Percentiles rank a stretch among this genome's conserved stretches.
phyloP scores from a whole-genome alignment of 768 basidiomycete genomes.

The Mrakia blollopis region DNA sequence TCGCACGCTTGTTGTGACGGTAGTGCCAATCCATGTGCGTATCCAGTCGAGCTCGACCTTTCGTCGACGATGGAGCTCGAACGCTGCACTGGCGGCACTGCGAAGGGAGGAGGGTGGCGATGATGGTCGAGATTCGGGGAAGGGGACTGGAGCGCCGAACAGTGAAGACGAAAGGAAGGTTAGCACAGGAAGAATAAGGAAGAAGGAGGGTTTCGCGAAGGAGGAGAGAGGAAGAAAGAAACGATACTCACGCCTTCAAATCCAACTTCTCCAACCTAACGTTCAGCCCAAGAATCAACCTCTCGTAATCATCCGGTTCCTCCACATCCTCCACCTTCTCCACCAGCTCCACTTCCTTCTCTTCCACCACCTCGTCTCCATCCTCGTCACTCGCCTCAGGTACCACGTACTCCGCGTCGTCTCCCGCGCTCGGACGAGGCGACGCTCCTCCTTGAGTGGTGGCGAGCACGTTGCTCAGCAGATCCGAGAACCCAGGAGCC shows the following conservation, averaged over 20 bases:
- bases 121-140: slow-evolving; percentile 17
- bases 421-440: background rate
- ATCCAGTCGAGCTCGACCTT: slow-evolving; percentile 18
- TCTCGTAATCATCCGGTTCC: slow-evolving; percentile 29
- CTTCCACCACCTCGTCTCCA: background rate
- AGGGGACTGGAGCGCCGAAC: slow-evolving; percentile 5
- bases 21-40: slow-evolving; percentile 32
- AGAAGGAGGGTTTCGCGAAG: background rate
- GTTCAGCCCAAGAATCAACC: slow-evolving; percentile 18
- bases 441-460: background rate
- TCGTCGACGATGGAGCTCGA: slow-evolving; percentile 6
- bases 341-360: background rate
- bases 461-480: slow-evolving; percentile 10
- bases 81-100: slow-evolving; percentile 28
- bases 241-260: slow-evolving; percentile 26
- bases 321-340: slow-evolving; percentile 11
- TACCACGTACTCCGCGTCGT: slow-evolving; percentile 3
- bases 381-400: slow-evolving; percentile 7
- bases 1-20: slow-evolving; percentile 21
- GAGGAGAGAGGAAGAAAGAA: background rate
- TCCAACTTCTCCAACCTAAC: slow-evolving; percentile 16
- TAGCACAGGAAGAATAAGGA: background rate
- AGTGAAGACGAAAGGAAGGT: background rate
- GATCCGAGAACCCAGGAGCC: background rate
- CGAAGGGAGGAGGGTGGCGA: slow-evolving; percentile 21